Evolutionary conservation across 2,329 filamentous ascomycete genomes (phyloP).

Genomic region (Fusarium illudens): DNA sequence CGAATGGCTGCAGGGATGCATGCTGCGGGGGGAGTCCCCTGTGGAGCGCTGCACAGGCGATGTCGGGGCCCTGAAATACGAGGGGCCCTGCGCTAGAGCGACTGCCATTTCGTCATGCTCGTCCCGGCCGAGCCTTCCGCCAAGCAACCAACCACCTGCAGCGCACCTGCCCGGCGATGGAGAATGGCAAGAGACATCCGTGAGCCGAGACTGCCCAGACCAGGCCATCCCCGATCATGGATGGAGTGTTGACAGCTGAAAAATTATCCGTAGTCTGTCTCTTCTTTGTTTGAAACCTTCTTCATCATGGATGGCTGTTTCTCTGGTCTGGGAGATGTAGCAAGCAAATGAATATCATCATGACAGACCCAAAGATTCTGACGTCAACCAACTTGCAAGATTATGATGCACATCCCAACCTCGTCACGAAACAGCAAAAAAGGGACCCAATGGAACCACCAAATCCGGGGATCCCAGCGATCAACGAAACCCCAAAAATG

Average conservation of each 20-base stretch:
- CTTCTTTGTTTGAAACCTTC: not conserved
- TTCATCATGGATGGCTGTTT: not conserved
- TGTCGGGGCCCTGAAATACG: conserved; percentile 31
- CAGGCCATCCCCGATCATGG: not conserved
- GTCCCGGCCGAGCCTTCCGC: conserved; percentile 15
- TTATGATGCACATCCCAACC: conserved; percentile 26
- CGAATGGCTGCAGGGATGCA: conserved; percentile 30
- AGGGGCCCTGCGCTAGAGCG: conserved; percentile 23
- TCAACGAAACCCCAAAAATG: conserved; percentile 17
- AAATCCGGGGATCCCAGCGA: conserved; percentile 16
- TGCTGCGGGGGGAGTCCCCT: conserved; percentile 35
- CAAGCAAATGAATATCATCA: conserved; percentile 24
- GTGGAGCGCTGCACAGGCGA: conserved; percentile 22
- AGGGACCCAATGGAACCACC: not conserved
- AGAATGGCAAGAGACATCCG: not conserved
- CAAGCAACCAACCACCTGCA: conserved; percentile 2
- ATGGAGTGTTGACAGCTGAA: not conserved
- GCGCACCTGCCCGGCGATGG: not conserved
- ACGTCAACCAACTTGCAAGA: conserved; percentile 30
- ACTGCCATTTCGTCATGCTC: conserved; percentile 24
- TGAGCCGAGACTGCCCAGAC: conserved; percentile 9
- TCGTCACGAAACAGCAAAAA: conserved; percentile 22
- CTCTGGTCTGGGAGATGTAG: not conserved
- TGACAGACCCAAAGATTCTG: conserved; percentile 17
- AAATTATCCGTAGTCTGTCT: not conserved